Base-by-base conservation (phyloP, 208 protist species). In the Balamuthia mandrillaris region DNA sequence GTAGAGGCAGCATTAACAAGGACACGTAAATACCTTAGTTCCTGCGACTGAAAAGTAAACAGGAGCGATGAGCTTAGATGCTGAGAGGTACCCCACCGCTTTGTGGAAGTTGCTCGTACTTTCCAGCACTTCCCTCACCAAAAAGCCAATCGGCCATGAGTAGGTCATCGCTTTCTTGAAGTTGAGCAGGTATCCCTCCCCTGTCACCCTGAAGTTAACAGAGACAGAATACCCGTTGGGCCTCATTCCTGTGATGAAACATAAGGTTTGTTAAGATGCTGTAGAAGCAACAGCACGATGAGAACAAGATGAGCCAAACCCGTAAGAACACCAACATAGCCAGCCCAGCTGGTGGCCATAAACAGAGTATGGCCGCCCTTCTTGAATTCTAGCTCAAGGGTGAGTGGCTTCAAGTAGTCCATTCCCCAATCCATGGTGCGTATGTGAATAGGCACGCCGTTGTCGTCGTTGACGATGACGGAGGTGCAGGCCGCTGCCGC, bases 381-480 rank as follows among this genome's bases (percentile, higher is more conserved):
- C 3, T 14, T 2, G 33, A 88, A 88, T 6, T 85, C 85, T 3
- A 85, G 44, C 51, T 88, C 77, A 35, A 85, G 83, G 54, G 75
- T 85, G 49, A 88, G 49, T 35, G 51, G 63, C 18, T 35, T 21
- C 10, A 88, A 60, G 44, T 54, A 84, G 2, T 72, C 65, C 75
- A 88, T 68, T 5, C 82, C 85, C 85, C 85, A 88, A 66, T 88
- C 85, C 85, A 88, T 88, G 3, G 85, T 86, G 44, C 83, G 70
- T 42, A 51, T 68, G 44, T 83, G 65, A 16, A 70, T 24, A 6
- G 75, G 75, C 27, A 10, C 41, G n/a, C 33, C 39, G 49, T 60
- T 54, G 70, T 60, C 49, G 2, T 84, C 37, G 3, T 29, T 27
- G 9, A 77, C 63, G 39, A 88, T 56, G 65, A 88, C 77, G 18